These are phyloP conservation scores for Teunomyces funiuensis DNA, from an alignment of 805 yeast species.

Conservation along the genomic window DNA sequence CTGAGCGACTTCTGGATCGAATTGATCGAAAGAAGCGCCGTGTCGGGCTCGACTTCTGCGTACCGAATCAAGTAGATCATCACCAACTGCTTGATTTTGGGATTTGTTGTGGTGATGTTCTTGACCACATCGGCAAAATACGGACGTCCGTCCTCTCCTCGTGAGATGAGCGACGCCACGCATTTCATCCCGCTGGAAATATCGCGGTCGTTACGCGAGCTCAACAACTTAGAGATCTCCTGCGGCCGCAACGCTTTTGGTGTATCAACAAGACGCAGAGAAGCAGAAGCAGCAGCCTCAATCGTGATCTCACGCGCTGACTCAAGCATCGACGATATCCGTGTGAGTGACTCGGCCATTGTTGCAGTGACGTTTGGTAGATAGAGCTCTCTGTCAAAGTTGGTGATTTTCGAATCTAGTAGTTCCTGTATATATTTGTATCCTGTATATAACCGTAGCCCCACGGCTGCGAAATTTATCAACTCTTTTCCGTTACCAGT, in stretches of 20 bases:
- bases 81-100: conserved; percentile 72
- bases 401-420: not conserved
- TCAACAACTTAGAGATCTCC: conserved; percentile 65
- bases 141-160: conserved; percentile 41
- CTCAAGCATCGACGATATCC: conserved; percentile 70
- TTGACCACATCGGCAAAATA: conserved; percentile 86
- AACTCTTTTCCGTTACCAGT: too few species aligned
- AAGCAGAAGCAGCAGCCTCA: conserved; percentile 81
- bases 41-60: conserved; percentile 83
- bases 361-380: not conserved
- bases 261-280: conserved; percentile 62
- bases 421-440: too few species aligned
- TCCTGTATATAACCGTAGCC: too few species aligned
- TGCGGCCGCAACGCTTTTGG: conserved; percentile 58
- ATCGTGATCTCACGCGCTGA: conserved; percentile 76
- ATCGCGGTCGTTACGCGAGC: conserved; percentile 63
- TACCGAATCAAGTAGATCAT: conserved; percentile 70
- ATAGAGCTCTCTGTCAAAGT: too few species aligned
- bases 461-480: too few species aligned
- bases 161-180: conserved; percentile 37
- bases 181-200: conserved; percentile 42
- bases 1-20: conserved; percentile 82
- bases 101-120: conserved; percentile 65
- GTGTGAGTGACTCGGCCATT: conserved; percentile 52
- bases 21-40: conserved; percentile 86